Conservation (phyloP, 805 yeast species). For the Kluyveromyces siamensis region DNA sequence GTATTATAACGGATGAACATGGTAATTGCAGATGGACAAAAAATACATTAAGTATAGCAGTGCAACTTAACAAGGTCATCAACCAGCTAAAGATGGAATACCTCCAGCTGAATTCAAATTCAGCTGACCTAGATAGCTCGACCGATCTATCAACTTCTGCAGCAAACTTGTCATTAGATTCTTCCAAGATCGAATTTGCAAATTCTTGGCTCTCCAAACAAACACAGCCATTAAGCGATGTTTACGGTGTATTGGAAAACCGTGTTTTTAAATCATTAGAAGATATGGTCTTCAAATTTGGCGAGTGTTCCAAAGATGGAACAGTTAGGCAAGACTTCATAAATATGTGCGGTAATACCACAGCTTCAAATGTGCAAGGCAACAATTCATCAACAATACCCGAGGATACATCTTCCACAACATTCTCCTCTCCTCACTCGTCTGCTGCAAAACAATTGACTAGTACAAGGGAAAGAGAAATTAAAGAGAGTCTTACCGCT, state of each 20-base stretch:
- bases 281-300: constrained; percentile 28
- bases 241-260: constrained; percentile 67
- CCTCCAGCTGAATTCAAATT: constrained; percentile 9
- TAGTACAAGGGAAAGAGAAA: not conserved
- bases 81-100: constrained; percentile 23
- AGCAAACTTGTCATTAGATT: constrained; percentile 12
- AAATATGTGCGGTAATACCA: constrained; percentile 17
- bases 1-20: constrained; percentile 75
- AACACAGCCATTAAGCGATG: constrained; percentile 73
- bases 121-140: constrained; percentile 4
- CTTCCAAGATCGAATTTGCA: constrained; percentile 40
- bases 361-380: constrained; percentile 4
- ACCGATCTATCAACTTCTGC: constrained; percentile 5
- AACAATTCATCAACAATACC: constrained; percentile 5
- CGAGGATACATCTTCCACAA: constrained; percentile 5
- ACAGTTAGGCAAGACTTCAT: constrained; percentile 28
- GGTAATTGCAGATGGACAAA: constrained; percentile 89
- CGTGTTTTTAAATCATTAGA: constrained; percentile 47
- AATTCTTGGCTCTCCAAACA: constrained; percentile 77
- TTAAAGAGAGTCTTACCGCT: constrained; percentile 11
- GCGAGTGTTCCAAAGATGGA: constrained; percentile 23
- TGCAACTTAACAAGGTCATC: constrained; percentile 35
- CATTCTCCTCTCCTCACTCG: not conserved
- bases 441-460: not conserved
- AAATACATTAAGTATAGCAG: constrained; percentile 61